Conservation (phyloP, 2,329 filamentous ascomycete species). For the Ophiosphaerella narmari region DNA sequence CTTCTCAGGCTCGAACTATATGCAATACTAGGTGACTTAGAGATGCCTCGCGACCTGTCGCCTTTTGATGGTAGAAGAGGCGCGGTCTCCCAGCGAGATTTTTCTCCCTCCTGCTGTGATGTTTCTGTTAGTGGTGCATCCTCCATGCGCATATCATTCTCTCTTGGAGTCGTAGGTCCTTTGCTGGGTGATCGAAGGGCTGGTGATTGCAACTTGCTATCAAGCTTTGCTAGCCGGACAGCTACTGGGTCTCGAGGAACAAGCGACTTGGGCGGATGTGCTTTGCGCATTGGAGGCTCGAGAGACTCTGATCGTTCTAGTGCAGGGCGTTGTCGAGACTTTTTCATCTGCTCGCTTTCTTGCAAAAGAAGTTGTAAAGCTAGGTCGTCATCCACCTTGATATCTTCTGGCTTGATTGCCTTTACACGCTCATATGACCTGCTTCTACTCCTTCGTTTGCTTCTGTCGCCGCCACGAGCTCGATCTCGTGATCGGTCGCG, state of each 20-base stretch:
- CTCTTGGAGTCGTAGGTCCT: constrained; percentile 23
- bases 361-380: constrained; percentile 42
- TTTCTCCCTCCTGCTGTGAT: constrained; percentile 13
- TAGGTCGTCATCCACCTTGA: constrained; percentile 46
- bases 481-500: constrained; percentile 26
- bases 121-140: constrained; percentile 28
- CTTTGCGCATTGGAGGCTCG: constrained; percentile 45
- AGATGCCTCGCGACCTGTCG: constrained; percentile 32
- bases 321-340: constrained; percentile 41
- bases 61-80: constrained; percentile 26
- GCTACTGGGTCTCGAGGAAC: constrained; percentile 41
- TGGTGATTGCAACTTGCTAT: constrained; percentile 33
- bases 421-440: constrained; percentile 29
- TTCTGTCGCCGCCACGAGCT: constrained; percentile 29
- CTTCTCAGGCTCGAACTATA: constrained; percentile 30
- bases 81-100: constrained; percentile 32
- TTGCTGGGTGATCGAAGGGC: constrained; percentile 31
- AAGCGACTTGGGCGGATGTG: constrained; percentile 41
- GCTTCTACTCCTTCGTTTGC: constrained; percentile 25
- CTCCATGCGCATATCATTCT: constrained; percentile 34
- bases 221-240: constrained; percentile 34
- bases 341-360: constrained; percentile 46
- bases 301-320: constrained; percentile 46
- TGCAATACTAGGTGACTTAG: constrained; percentile 37
- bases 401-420: constrained; percentile 36